Evolutionary conservation across 2,329 filamentous ascomycete species (phyloP).

Genomic region (Monilinia laxa): DNA sequence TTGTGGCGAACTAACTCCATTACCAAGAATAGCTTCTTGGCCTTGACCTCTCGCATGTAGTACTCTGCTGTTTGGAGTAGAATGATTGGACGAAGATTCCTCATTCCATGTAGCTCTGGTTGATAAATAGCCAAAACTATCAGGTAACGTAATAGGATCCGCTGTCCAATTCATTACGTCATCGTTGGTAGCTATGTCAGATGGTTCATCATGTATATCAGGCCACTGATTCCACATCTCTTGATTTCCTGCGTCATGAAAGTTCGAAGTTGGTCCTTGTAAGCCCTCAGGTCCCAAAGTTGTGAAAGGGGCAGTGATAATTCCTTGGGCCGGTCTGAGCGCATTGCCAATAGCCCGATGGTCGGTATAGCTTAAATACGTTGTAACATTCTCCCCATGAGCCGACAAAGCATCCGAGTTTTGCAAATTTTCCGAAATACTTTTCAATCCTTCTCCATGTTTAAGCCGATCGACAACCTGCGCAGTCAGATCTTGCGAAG

Average conservation of each 20-base stretch:
- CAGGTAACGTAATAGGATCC: conserved; percentile 28
- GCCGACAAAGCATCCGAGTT: conserved; percentile 37
- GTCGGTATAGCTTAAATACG: conserved; percentile 43
- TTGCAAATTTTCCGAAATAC: conserved; percentile 56
- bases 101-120: conserved; percentile 44
- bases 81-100: conserved; percentile 15
- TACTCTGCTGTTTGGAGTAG: conserved; percentile 25
- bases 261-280: conserved; percentile 5
- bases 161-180: conserved; percentile 40
- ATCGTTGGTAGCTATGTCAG: neutral
- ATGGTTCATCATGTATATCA: neutral
- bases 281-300: conserved; percentile 50
- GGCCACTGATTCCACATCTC: conserved; percentile 14
- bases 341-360: conserved; percentile 32
- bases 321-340: conserved; percentile 43
- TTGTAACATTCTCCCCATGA: conserved; percentile 33
- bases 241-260: conserved; percentile 27
- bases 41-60: conserved; percentile 46
- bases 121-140: conserved; percentile 48
- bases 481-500: conserved; percentile 39
- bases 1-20: conserved; percentile 56
- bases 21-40: conserved; percentile 55
- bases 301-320: conserved; percentile 49
- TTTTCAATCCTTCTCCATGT: conserved; percentile 54
- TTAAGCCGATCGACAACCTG: conserved; percentile 55